Percentiles rank a stretch among this genome's conserved stretches.
Conservation (phyloP, 768 basidiomycete species). For the Pleurotus salmoneostramineus region DNA sequence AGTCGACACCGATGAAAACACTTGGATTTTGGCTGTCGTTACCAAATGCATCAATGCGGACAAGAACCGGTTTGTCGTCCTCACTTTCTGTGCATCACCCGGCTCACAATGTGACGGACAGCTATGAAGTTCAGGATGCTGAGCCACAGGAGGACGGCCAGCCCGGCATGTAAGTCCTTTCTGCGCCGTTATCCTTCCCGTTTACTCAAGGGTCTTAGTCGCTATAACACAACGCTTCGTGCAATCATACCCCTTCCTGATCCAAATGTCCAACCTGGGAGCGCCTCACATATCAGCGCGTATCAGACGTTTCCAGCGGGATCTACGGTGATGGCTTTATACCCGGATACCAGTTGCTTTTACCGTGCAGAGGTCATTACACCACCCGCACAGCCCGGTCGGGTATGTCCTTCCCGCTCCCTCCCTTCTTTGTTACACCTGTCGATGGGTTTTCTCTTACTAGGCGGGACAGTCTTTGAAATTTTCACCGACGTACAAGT, state of each 20-base stretch:
- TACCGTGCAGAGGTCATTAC: constrained; percentile 82
- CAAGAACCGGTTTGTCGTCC: constrained; percentile 52
- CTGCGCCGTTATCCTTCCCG: not conserved
- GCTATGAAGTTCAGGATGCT: constrained; percentile 84
- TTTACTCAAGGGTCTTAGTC: constrained; percentile 28
- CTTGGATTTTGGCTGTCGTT: constrained; percentile 81
- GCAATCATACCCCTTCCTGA: constrained; percentile 82
- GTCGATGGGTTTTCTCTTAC: not conserved
- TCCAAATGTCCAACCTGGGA: constrained; percentile 51
- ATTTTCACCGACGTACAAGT: constrained; percentile 59
- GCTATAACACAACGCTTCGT: constrained; percentile 66
- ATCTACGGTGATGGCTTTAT: constrained; percentile 80
- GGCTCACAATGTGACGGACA: constrained; percentile 19
- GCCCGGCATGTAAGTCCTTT: constrained; percentile 48
- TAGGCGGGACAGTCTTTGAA: constrained; percentile 39
- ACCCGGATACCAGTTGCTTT: constrained; percentile 89
- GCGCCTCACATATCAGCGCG: constrained; percentile 59
- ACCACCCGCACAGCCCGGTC: constrained; percentile 34
- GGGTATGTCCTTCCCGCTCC: too few relatives aligned
- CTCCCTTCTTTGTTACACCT: not conserved
- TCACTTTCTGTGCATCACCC: not conserved
- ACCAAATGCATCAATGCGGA: constrained; percentile 68
- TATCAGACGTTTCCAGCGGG: constrained; percentile 72
- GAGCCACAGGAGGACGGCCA: constrained; percentile 82
- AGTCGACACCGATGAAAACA: constrained; percentile 46